These are phyloP conservation scores for Strobilomyces dryophilus DNA, from an alignment of 768 basidiomycete species.

Conservation along the genomic window DNA sequence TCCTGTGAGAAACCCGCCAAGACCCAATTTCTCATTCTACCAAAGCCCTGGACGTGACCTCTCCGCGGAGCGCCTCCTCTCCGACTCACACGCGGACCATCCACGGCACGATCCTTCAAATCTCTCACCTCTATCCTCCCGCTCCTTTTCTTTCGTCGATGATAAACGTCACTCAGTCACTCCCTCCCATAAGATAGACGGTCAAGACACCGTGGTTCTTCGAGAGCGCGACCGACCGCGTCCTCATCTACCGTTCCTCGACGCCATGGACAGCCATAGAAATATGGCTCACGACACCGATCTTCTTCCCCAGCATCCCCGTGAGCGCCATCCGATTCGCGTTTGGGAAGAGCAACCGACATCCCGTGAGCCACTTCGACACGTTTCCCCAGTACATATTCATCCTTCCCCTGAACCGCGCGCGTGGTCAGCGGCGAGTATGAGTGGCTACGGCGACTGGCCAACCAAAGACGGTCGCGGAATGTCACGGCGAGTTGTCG, in stretches of 20 bases:
- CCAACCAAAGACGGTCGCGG: background rate
- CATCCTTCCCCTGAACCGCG: background rate
- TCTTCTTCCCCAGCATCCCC: background rate
- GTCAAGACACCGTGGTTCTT: conserved; percentile 1
- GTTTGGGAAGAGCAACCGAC: conserved; percentile 24
- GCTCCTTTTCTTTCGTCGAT: conserved; percentile 3
- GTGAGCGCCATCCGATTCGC: conserved; percentile 23
- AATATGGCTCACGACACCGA: background rate
- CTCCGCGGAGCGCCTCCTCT: conserved; percentile 11
- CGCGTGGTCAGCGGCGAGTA: background rate
- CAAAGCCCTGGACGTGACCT: conserved; percentile 12
- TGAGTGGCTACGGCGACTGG: background rate
- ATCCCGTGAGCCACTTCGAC: conserved; percentile 9
- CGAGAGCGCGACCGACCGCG: conserved; percentile 7
- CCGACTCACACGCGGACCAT: conserved; percentile 10
- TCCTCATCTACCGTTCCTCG: conserved; percentile 1
- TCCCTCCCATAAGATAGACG: background rate
- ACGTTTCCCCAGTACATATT: conserved; percentile 9
- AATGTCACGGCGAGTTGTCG: background rate
- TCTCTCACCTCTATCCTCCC: conserved; percentile 9
- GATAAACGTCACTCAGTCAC: conserved; percentile 2
- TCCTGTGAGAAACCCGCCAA: conserved; percentile 5
- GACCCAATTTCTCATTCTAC: conserved; percentile 11
- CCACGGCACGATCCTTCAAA: conserved; percentile 7
- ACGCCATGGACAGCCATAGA: background rate